Evolutionary conservation across 805 yeast species (phyloP), one percentile per base, ranked within the genome.

Genomic region (Sungouiozyma intestinalis): DNA sequence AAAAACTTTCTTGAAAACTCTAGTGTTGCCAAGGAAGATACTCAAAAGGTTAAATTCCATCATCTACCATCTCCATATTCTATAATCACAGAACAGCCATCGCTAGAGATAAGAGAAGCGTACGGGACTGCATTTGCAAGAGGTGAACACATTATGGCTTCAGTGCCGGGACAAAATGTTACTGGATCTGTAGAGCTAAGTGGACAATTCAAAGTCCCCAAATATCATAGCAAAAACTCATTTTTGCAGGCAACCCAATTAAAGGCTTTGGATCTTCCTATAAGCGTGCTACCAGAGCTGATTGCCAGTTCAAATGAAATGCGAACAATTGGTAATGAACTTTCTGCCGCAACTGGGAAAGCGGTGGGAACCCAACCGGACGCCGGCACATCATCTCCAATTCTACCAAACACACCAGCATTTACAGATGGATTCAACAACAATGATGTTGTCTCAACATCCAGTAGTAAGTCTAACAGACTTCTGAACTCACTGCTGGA

Each of bases 141-240:
- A 17, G 64, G 65, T 16, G 53, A 55, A 38, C 60, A 52, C 37
- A 46, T 47, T 17, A 45, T 42, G 9, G 43, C 48, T 4, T 49
- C 54, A 3, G 50, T 59, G 4, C 59, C 63, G 3, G 63, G 63
- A 3, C 63, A 59, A 46, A 55, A 47, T 27, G 58, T 60, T 7
- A 48, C 34, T 27, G 65, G 64, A 1, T 54, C 63, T 16, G 38
- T 61, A 20, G 64, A 61, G 40, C 42, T 61, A 9, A 58, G 60
- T 39, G 48, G 57, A 7, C 59, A 53, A 40, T 60, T 46, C 40
- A 57, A 51, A 42, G 43, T 58, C 13, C 65, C 65, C 3, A 58
- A 58, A 41, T 61, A 61, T 41, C 63, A 60, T 39, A 55, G 54
- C 40, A 60, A 58, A 40, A 54, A 50, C 36, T 57, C 64, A 3